Evolutionary conservation across 2,329 filamentous ascomycete species (phyloP), one percentile per base, ranked within the genome.

Genomic region (Phaeosphaeriaceae sp.): DNA sequence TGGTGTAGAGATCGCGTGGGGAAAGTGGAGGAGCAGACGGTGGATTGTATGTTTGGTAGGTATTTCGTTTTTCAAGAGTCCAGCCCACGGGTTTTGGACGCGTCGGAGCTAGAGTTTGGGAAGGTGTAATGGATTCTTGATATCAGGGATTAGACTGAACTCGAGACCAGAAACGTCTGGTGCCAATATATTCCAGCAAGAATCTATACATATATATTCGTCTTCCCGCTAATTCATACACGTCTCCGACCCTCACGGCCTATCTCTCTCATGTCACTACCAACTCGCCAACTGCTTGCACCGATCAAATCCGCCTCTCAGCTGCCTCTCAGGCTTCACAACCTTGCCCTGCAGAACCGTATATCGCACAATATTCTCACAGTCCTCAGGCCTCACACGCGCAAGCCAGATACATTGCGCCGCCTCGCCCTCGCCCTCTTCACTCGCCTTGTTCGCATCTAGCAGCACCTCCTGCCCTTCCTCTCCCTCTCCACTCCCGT

Each of bases 371-470:
- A 99, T 87, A 63, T 95, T 96, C 83, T 97, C 93, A 71, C 93
- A 96, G 73, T 98, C 92, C 79, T 96, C 91, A 0, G 94, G 94
- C 72, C 82, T 80, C 19, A 97, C 89, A 57, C 94, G 83, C 20
- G 92, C 94, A 47, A 97, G 83, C 94, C 94, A 97, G 68, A 97
- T 96, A 61, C 93, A 94, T 81, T 97, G 93, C 47, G 86, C 88
- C 1, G 92, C 93, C 54, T 83, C 66, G 20, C 70, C 72, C 20
- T 63, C 66, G 1, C 61, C 70, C 17, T 71, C 73, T 44, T 71
- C 68, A 19, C 76, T 68, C 13, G 65, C 68, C 47, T 71, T 68
- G 19, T 76, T 68, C 13, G 65, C 68, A 51, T 76, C 69, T 2
- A 76, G 47, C 5, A 76, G 58, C 2, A 74, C 70, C 58, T 72